Evolutionary conservation across 75 land plant species (phyloP).

Genomic region (Sequoia sempervirens): DNA sequence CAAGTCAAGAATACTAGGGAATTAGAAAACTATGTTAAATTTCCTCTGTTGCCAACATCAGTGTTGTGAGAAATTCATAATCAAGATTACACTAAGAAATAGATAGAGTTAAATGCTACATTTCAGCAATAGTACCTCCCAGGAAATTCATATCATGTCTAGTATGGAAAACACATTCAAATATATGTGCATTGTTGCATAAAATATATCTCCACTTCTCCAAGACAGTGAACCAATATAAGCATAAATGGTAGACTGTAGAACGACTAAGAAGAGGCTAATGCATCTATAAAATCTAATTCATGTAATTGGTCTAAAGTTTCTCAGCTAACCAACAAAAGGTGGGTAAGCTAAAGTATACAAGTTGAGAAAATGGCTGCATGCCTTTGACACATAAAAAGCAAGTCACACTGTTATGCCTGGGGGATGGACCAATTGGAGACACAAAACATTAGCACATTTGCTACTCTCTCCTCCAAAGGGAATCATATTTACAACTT

Average conservation of each 20-base stretch:
- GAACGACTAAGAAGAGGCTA: neutral
- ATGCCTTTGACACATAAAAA: neutral
- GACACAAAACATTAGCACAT: no score
- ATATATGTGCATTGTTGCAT: neutral
- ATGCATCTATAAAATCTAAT: neutral
- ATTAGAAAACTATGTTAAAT: neutral
- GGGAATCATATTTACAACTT: no score
- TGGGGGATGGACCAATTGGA: no score
- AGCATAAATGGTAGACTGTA: neutral
- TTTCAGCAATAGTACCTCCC: neutral
- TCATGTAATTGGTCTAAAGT: no score
- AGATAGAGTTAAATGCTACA: no score
- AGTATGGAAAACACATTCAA: neutral
- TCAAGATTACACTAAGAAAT: neutral
- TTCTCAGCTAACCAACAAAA: neutral
- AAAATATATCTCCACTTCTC: neutral
- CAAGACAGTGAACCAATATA: neutral
- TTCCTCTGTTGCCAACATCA: neutral
- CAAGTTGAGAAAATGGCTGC: neutral
- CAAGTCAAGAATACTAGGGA: neutral
- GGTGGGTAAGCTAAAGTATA: neutral
- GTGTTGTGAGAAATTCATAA: neutral
- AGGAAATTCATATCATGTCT: neutral
- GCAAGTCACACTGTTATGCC: no score
- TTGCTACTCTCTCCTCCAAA: no score